Evolutionary conservation across 768 basidiomycete genomes (phyloP).

Genomic region (Gymnopilus junonius): DNA sequence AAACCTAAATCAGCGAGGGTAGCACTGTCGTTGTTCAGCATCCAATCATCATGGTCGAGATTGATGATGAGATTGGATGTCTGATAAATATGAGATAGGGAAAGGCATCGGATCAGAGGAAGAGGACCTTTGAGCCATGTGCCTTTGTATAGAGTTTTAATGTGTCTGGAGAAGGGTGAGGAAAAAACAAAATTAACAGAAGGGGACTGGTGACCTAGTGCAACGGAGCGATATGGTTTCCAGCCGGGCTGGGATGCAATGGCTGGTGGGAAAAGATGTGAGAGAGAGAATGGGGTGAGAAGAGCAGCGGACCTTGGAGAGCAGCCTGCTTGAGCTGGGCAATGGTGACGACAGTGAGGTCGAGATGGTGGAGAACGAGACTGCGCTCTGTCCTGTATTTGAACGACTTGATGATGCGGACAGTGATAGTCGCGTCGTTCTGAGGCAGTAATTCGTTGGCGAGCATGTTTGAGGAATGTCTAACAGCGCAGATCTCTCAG

Average conservation of each 20-base stretch:
- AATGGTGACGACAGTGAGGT: slow-evolving; percentile 82
- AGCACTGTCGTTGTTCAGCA: slow-evolving; percentile 69
- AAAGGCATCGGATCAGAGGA: neutral
- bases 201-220: slow-evolving; percentile 57
- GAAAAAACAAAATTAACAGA: slow-evolving; percentile 5
- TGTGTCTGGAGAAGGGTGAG: slow-evolving; percentile 62
- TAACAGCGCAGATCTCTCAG: neutral
- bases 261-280: slow-evolving; percentile 44
- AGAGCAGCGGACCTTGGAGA: slow-evolving; percentile 55
- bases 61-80: slow-evolving; percentile 98
- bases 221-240: slow-evolving; percentile 83
- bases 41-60: slow-evolving; percentile 94
- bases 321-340: slow-evolving; percentile 76
- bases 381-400: slow-evolving; percentile 88
- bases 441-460: slow-evolving; percentile 70
- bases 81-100: slow-evolving; percentile 42
- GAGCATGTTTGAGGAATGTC: slow-evolving; percentile 30
- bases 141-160: slow-evolving; percentile 94
- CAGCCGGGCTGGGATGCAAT: slow-evolving; percentile 77
- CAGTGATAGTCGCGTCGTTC: slow-evolving; percentile 82
- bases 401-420: slow-evolving; percentile 95
- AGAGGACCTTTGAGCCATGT: slow-evolving; percentile 86
- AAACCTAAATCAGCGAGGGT: slow-evolving; percentile 74
- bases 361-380: slow-evolving; percentile 80
- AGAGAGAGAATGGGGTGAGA: slow-evolving; percentile 7